Evolutionary conservation across 2,329 filamentous ascomycete species (phyloP).

Genomic region (Fusarium palustre): DNA sequence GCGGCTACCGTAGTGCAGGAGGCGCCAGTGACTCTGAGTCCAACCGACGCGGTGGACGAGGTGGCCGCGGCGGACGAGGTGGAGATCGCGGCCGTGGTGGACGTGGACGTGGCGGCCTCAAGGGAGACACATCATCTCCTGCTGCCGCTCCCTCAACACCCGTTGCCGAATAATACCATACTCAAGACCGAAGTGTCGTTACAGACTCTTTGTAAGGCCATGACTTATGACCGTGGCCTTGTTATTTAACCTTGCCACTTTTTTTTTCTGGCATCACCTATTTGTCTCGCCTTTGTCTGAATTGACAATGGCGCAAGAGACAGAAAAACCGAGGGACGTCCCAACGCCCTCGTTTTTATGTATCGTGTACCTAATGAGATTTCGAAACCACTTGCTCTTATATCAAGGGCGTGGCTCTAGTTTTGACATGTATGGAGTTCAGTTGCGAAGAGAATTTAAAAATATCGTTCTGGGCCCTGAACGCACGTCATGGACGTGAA

Average conservation of each 20-base stretch:
- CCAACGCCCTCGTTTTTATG: conserved; percentile 46
- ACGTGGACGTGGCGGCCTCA: conserved; percentile 67
- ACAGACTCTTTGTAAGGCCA: conserved; percentile 30
- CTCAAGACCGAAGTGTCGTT: conserved; percentile 28
- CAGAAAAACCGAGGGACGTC: conserved; percentile 42
- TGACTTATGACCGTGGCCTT: conserved; percentile 27
- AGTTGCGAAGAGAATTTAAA: conserved; percentile 48
- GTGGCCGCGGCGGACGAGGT: conserved; percentile 66
- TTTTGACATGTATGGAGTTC: conserved; percentile 52
- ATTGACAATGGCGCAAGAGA: conserved; percentile 35
- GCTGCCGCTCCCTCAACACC: conserved; percentile 65
- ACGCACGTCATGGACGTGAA: conserved; percentile 32
- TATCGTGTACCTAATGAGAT: conserved; percentile 56
- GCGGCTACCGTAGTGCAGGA: conserved; percentile 85
- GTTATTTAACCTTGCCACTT: conserved; percentile 33
- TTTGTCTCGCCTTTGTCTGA: conserved; percentile 42
- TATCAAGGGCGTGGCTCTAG: conserved; percentile 49
- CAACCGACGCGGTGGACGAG: conserved; percentile 67
- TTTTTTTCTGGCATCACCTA: conserved; percentile 34
- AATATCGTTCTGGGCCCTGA: conserved; percentile 47
- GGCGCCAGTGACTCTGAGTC: conserved; percentile 78
- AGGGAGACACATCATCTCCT: conserved; percentile 69
- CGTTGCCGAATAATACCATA: conserved; percentile 52
- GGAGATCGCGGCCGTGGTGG: conserved; percentile 68
- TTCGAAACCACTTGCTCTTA: conserved; percentile 46